Base-by-base conservation (phyloP, 345 rosid species). In the Citrus sinensis region DNA sequence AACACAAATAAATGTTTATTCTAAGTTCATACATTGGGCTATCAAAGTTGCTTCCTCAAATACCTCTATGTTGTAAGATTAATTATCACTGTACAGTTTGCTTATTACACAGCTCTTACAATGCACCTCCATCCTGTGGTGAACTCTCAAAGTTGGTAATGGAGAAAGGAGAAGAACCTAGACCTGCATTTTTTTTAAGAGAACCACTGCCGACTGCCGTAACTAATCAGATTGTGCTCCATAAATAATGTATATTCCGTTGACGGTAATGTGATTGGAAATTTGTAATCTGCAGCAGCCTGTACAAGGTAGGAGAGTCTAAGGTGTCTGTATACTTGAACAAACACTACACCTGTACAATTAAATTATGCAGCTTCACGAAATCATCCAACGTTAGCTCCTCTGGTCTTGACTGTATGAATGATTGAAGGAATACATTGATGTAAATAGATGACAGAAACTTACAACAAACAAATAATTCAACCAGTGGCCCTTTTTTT, bases 361-460 rank as follows among this genome's bases (percentile, higher is more conserved):
- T 89, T 75, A 85, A 70, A 79, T 89, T 91, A 78, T 92, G 96
- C 90, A 95, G 80, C 85, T 88, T 93, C 68, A 93, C 97, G 80
- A 95, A 93, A 75, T 92, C 98, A 58, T 89, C 93, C 75, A 91
- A 67, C 0, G 93, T 87, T 64, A 95, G 99, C 89, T 95, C 98
- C 89, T 90, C 98, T 37, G 97, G 98, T 84, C 98, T 92, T 71
- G 98, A 90, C 98, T 93, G 97, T 90, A 79, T 32, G 37, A 35
- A 67, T 51, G 63, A 59, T 70, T 7, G 6, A 62, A 62, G 37
- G 25, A 61, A 4, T 46, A 11, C 6, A 59, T 9, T 17, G 19
- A 22, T n/a, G 9, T 54, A 54, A 19, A 8, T 71, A 49, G 35
- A 20, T 37, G 73, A 3, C 11, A 74, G 35, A 56, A 63, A 76